Percentiles rank a stretch among this genome's conserved stretches.
Conservation (phyloP, 331 rosid species). For the Cydonia oblonga region DNA sequence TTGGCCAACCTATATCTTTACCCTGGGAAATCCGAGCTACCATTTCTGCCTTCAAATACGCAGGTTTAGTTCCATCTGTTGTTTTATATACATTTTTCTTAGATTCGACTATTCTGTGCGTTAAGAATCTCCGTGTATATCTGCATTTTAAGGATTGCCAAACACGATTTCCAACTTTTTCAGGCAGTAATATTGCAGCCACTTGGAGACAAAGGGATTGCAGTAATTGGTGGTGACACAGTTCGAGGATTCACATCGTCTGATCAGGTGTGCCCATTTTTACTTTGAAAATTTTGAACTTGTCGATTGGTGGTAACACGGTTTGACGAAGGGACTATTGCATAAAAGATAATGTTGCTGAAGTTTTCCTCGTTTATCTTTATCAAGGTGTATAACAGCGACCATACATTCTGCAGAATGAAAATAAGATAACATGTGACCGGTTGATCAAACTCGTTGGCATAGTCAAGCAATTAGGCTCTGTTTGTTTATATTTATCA, state of each 20-base stretch:
- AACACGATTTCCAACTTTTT: slow-evolving; percentile 11
- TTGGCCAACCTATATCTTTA: slow-evolving; percentile 83
- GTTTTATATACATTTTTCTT: not conserved
- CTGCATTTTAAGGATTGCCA: not conserved
- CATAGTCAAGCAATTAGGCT: not conserved
- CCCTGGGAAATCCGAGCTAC: slow-evolving; percentile 85
- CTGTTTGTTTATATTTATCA: not conserved
- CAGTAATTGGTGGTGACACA: slow-evolving; percentile 81
- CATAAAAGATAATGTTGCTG: not conserved
- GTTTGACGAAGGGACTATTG: not conserved
- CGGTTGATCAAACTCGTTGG: slow-evolving; percentile 2
- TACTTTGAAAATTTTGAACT: not conserved
- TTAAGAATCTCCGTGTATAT: not conserved
- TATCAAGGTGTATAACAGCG: not conserved
- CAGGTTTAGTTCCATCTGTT: slow-evolving; percentile 40
- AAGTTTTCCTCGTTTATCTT: not conserved
- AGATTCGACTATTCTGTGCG: not conserved
- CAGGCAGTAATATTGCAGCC: slow-evolving; percentile 96
- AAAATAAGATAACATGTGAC: not conserved
- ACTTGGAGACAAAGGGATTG: slow-evolving; percentile 84
- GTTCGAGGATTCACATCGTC: slow-evolving; percentile 78
- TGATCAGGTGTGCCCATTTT: slow-evolving; percentile 49
- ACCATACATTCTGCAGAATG: not conserved
- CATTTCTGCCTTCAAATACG: slow-evolving; percentile 81
- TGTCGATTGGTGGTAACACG: not conserved